A percentile compares a stretch with the other conserved stretches of the same genome.
Evolutionary conservation across 2,329 filamentous ascomycete species (phyloP).

Genomic region (Sclerotinia sclerotiorum): DNA sequence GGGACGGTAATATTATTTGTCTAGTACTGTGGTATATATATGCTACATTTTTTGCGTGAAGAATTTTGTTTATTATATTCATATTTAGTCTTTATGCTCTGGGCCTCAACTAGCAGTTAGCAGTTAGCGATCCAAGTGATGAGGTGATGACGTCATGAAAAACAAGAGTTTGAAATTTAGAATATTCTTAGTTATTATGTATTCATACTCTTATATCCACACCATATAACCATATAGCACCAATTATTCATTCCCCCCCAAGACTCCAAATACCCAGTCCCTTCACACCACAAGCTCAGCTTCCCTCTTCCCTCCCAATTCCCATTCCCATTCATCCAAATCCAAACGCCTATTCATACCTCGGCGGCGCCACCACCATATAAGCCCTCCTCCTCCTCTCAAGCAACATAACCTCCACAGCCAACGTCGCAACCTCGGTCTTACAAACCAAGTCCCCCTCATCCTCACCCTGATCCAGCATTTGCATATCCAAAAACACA

Average conservation of each 20-base stretch:
- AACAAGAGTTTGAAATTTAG: background rate
- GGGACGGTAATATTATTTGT: too few relatives aligned
- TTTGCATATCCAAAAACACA: constrained; percentile 18
- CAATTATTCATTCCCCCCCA: too few relatives aligned
- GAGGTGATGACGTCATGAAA: too few relatives aligned
- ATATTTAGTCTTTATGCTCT: background rate
- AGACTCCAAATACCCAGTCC: too few relatives aligned
- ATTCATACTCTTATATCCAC: background rate
- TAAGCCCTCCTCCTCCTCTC: constrained; percentile 18
- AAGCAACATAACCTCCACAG: constrained; percentile 24
- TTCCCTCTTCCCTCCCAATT: background rate
- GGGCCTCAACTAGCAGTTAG: background rate
- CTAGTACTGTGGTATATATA: too few relatives aligned
- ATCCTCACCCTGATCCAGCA: background rate
- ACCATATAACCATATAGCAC: too few relatives aligned
- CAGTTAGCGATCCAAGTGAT: background rate
- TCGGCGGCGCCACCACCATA: background rate
- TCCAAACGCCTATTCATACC: constrained; percentile 9
- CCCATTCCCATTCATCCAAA: too few relatives aligned
- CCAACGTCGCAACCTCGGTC: constrained; percentile 3
- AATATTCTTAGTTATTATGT: background rate
- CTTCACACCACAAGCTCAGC: background rate
- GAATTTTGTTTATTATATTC: background rate
- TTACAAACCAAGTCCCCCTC: constrained; percentile 22
- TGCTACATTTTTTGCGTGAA: too few relatives aligned